Conservation (phyloP, 2,329 filamentous ascomycete species). For the Verticillium nonalfalfae region DNA sequence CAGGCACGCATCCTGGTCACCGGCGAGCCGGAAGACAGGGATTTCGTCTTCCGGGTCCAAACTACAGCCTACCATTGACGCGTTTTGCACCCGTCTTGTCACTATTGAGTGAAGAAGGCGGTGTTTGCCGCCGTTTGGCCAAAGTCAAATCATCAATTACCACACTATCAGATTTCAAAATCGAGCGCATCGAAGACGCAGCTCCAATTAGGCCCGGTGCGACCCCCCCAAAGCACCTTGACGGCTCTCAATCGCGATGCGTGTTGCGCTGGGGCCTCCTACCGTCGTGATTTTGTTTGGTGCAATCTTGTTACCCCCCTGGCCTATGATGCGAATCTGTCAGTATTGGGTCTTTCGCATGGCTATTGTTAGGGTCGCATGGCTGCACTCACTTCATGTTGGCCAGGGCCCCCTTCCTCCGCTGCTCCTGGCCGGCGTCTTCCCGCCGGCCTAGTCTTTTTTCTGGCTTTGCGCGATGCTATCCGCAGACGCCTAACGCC, state of each 20-base stretch:
- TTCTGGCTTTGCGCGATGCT: constrained; percentile 4
- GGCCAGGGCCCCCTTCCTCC: constrained; percentile 12
- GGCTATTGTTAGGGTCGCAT: too few relatives aligned
- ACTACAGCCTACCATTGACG: neutral
- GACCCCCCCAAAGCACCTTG: neutral
- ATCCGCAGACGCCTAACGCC: neutral
- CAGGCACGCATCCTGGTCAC: neutral
- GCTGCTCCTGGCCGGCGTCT: constrained; percentile 5
- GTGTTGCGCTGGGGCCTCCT: neutral
- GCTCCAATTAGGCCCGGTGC: neutral
- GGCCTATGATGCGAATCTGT: neutral
- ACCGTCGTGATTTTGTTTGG: neutral
- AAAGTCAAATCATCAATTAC: neutral
- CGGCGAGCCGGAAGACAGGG: neutral
- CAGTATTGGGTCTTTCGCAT: neutral
- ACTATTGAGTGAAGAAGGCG: neutral
- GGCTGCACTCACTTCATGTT: constrained; percentile 6
- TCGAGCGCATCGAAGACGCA: neutral
- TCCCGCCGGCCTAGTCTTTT: constrained; percentile 6
- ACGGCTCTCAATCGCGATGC: neutral
- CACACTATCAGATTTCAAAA: neutral
- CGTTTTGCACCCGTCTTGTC: neutral
- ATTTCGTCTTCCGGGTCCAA: neutral
- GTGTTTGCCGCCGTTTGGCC: neutral
- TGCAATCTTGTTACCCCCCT: neutral